These are phyloP conservation scores for Clitopilus hobsonii DNA, from an alignment of 768 basidiomycete genomes.

Conservation along the genomic window DNA sequence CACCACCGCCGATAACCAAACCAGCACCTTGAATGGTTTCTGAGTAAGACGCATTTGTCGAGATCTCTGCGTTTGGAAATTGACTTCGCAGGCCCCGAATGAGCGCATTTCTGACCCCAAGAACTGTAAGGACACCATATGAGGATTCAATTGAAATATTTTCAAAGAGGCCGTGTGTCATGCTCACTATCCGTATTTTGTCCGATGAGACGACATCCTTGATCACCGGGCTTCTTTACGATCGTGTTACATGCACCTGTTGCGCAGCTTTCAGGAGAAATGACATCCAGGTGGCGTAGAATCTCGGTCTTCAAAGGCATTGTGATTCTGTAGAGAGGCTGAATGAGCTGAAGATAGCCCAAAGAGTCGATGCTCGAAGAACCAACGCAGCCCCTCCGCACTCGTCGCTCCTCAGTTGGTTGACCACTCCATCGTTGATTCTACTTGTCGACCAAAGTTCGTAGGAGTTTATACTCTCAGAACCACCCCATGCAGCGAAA, in stretches of 20 bases:
- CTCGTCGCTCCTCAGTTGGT: constrained; percentile 15
- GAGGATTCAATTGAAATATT: too few species aligned
- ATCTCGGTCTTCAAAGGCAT: constrained; percentile 32
- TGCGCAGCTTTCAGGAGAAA: constrained; percentile 23
- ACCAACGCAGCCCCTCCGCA: constrained; percentile 30
- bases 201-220: constrained; percentile 24
- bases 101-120: constrained; percentile 29
- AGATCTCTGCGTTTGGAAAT: constrained; percentile 12
- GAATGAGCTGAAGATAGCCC: neutral
- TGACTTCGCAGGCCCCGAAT: constrained; percentile 21
- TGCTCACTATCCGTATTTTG: constrained; percentile 30
- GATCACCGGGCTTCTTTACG: constrained; percentile 23
- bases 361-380: neutral
- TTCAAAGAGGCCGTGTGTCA: neutral
- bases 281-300: constrained; percentile 25
- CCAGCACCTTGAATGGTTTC: constrained; percentile 15
- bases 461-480: constrained; percentile 16
- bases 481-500: constrained; percentile 17
- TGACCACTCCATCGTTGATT: constrained; percentile 23
- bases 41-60: constrained; percentile 17
- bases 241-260: constrained; percentile 31
- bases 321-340: constrained; percentile 20
- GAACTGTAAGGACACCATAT: too few species aligned
- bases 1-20: constrained; percentile 33
- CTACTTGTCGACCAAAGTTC: constrained; percentile 27